Base-by-base conservation (phyloP, 345 rosid species). In the Hirschfeldia incana region DNA sequence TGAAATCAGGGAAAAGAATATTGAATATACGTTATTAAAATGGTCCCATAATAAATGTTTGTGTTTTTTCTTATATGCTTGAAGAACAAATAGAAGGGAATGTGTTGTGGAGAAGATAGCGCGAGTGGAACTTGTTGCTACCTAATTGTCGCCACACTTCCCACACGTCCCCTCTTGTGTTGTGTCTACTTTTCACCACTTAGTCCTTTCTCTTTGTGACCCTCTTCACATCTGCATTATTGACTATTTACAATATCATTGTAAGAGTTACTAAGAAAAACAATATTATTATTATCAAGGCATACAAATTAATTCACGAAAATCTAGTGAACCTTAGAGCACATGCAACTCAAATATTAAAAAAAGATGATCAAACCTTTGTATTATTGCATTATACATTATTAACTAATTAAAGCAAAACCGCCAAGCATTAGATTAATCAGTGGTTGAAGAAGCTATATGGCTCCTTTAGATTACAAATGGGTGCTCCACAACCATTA, bases 121-220 rank as follows among this genome's bases (percentile, higher is more conserved):
- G 82, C 51, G 90, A 77, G 90, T 69, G 16, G 26, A 68, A 78
- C 89, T 71, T 60, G 78, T 74, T 76, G 89, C 79, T 59, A 4
- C 55, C 82, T 69, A 70, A 76, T 75, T 46, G 74, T 79, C 60
- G 82, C 74, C 91, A 89, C 91, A 84, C 89, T 85, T 88, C 72
- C 62, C 84, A 37, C 89, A 82, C 88, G 85, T 72, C 55, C 44
- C 42, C 9, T 70, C 74, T 17, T 55, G 83, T 82, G 86, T 17
- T 55, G 83, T 82, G 86, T 70, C 69, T 70, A 37, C 76, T 53
- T 73, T 61, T 78, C 73, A 78, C 67, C 67, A 65, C 67, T 49
- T 13, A 10, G 16, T 57, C 53, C 33, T 57, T 49, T 30, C 0
- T 62, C 6, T 60, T 60, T 32, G 0, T 3, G n/a, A 58, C 8